Base-by-base conservation (phyloP, 768 basidiomycete genomes). In the Guyanaporus albipodus region DNA sequence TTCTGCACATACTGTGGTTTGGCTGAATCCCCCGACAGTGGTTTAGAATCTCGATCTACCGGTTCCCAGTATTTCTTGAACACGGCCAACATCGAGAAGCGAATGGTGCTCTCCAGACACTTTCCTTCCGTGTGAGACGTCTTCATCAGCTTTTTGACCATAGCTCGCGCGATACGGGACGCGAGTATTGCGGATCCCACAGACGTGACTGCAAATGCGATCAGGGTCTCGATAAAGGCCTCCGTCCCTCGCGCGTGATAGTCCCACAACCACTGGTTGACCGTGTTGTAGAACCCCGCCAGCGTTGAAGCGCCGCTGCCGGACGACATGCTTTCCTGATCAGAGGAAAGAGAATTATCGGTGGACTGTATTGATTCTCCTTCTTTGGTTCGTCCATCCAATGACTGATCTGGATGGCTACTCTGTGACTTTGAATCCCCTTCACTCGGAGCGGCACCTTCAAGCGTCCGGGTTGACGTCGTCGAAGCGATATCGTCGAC, bases 231-330 rank as follows among this genome's bases (percentile, higher is more conserved):
- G 38, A 43, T 26, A 19, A 57, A 60, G 15, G 46, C 12, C 5
- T 57, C 45, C 32, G 4, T 10, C 23, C 61, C 58, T 21, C 54
- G 46, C 11, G 19, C 26, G n/a, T 43, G 49, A 31, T 63, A 63
- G 38, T 63, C 61, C 37, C 42, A 12, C n/a, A 44, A 17, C 60
- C 60, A 61, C 38, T 54, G 52, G 32, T 40, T 24, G 44, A 54
- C 57, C 37, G 33, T 44, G 17, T 44, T 32, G 11, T 48, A 6
- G 36, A 64, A 64, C 7, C 39, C 54, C 17, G 35, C 29, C 8
- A 48, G 44, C 2, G 12, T 40, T 21, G 43, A 42, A 18, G 49
- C 38, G 4, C 26, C 10, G 21, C 18, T 12, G 17, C 31, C 38
- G 8, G 57, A 54, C 22, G 50, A 44, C 19, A 14, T 10, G 31